Base-by-base conservation (phyloP, 2,329 filamentous ascomycete genomes). In the Calonectria henricotiae region DNA sequence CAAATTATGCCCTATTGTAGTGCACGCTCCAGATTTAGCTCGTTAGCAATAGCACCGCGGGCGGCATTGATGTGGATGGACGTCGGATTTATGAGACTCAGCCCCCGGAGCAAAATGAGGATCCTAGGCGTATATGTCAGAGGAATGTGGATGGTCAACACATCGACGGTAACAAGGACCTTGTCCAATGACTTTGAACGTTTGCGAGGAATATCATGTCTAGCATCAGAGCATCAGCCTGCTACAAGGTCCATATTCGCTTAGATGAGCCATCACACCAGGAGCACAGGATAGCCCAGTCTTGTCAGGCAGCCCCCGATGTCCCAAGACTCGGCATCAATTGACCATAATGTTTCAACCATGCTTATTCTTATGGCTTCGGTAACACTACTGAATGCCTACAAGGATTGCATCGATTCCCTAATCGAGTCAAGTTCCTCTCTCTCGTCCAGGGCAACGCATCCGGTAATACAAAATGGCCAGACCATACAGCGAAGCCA, bases 401-500 rank as follows among this genome's bases (percentile, higher is more conserved):
- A 39, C 11, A 67, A 12, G 17, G 27, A 20, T 13, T 46, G 25
- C 20, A 62, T 37, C 1, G 58, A 32, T 3, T 17, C 51, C 11
- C 30, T 58, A 6, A 67, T 63, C 4, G 12, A 27, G 3, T 30
- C 41, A 11, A 67, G 17, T 9, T 20, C 23, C 4, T 27, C 7
- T 15, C 58, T 55, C 32, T 67, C 55, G 15, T 67, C 47, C 13
- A 62, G 13, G 6, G 58, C 58, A n/a, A 67, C 32, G 47, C 63
- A 70, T 25, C 63, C 68, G 2, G 39, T 63, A 7, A 70, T 43
- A 5, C 58, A 70, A 17, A 70, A 67, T 1, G 68, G 58, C 68
- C 68, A 70, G 4, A 60, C 58, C 7, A 70, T 32, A 12, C 55
- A 63, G 0, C 68, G 68, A 3, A 70, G 58, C 68, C 63, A 67